Base-by-base conservation (phyloP, 148 eudicot species). In the Silene latifolia region DNA sequence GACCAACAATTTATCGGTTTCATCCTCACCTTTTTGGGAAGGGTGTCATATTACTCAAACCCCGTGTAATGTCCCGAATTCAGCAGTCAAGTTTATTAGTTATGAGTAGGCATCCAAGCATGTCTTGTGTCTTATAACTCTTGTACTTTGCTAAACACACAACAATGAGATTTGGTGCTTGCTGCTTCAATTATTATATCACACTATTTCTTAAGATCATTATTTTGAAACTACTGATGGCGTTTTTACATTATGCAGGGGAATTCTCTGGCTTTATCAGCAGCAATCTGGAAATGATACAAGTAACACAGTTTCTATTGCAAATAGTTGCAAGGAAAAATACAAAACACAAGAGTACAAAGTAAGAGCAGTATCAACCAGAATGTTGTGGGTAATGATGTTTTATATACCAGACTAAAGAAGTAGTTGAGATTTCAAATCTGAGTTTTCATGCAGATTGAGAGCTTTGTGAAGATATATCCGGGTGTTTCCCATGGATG, bases 71-170 rank as follows among this genome's bases (percentile, higher is more conserved):
- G 96, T 93, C 58, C 98, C 98, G 54, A 93, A 93, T 80, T 93
- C 98, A 19, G 98, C 96, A 27, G 96, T 93, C 79, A 93, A 93
- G 85, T 90, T 90, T 83, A 90, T 90, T 64, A 89, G 98, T 81
- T 93, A 93, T 14, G 98, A 93, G 84, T 85, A 93, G 78, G 98
- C 98, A 63, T 93, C 98, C 18, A 85, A 87, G 98, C 90, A 90
- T 73, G 84, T 74, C 79, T 59, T 39, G 14, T 78, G 20, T 51
- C 72, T 57, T 65, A 35, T 32, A 46, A 46, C 51, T 46, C 51
- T 46, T 46, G 51, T 63, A 13, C 61, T 20, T 47, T 24, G 15
- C 61, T 44, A n/a, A n/a, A n/a, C n/a, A n/a, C n/a, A n/a, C n/a
- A n/a, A n/a, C n/a, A n/a, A 14, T 63, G 72, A 46, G 56, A n/a